These are phyloP conservation scores for Colletotrichum paranaense DNA, from an alignment of 2,329 filamentous ascomycete genomes.

Conservation along the genomic window DNA sequence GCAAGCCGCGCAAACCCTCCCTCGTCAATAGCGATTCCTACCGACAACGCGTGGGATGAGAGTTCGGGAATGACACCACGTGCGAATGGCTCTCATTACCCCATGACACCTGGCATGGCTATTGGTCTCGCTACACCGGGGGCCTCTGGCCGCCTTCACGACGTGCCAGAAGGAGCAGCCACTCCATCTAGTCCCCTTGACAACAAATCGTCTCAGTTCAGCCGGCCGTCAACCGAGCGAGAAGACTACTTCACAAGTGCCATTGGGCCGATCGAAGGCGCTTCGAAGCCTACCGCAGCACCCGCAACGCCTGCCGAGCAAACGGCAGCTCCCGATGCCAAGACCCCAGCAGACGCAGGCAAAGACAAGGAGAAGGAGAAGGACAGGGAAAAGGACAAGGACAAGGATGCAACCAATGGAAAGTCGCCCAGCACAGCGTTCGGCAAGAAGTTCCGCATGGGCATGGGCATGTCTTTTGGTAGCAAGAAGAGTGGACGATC, in stretches of 20 bases:
- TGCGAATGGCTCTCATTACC: constrained; percentile 71
- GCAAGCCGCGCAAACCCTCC: constrained; percentile 69
- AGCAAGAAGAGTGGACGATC: constrained; percentile 86
- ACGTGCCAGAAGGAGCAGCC: constrained; percentile 59
- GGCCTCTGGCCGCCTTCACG: constrained; percentile 52
- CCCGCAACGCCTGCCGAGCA: constrained; percentile 58
- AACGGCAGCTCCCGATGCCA: constrained; percentile 57
- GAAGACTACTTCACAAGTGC: constrained; percentile 83
- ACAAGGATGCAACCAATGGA: constrained; percentile 59
- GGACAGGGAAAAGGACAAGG: constrained; percentile 57
- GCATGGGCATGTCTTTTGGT: constrained; percentile 77
- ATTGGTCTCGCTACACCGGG: constrained; percentile 83
- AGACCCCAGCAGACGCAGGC: constrained; percentile 47
- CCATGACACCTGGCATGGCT: constrained; percentile 77
- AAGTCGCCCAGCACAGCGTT: constrained; percentile 75
- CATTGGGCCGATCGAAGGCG: constrained; percentile 59
- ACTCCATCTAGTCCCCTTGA: constrained; percentile 61
- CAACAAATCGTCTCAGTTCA: constrained; percentile 65
- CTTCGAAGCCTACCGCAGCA: constrained; percentile 59
- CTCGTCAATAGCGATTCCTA: constrained; percentile 64
- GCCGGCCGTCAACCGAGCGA: constrained; percentile 71
- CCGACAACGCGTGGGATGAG: constrained; percentile 48
- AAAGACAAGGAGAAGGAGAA: constrained; percentile 56
- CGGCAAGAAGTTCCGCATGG: constrained; percentile 81
- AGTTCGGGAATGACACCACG: constrained; percentile 64